Evolutionary conservation across 1,284 basidiomycete genomes (phyloP).

Genomic region (Tranzscheliella williamsii): DNA sequence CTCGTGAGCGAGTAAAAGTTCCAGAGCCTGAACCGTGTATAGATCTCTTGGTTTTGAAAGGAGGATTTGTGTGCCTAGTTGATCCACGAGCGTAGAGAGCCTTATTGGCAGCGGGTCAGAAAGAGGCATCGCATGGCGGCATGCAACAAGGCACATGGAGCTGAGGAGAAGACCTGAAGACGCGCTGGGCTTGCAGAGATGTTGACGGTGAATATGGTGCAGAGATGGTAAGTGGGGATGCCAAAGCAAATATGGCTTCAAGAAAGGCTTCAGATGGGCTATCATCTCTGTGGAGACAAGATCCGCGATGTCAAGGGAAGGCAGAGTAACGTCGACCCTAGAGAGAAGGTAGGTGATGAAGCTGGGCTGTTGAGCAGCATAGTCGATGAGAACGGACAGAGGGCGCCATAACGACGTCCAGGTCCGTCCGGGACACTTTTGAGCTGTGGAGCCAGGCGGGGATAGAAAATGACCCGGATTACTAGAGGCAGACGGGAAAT

Average conservation of each 20-base stretch:
- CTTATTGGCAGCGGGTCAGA: constrained; percentile 18
- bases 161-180: constrained; percentile 29
- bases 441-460: constrained; percentile 3
- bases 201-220: constrained; percentile 15
- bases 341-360: constrained; percentile 28
- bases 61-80: constrained; percentile 35
- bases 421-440: constrained; percentile 32
- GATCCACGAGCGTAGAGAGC: constrained; percentile 30
- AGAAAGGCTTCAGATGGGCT: constrained; percentile 23
- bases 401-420: constrained; percentile 42
- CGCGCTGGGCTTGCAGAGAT: constrained; percentile 15
- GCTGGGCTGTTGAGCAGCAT: constrained; percentile 33
- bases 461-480: no score
- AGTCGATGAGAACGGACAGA: constrained; percentile 36
- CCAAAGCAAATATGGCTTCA: constrained; percentile 31
- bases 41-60: constrained; percentile 30
- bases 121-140: constrained; percentile 35
- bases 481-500: neutral
- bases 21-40: constrained; percentile 34
- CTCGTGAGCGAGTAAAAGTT: constrained; percentile 34
- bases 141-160: constrained; percentile 35
- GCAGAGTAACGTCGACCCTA: constrained; percentile 16
- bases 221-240: constrained; percentile 34
- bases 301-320: constrained; percentile 24
- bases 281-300: constrained; percentile 20